These are phyloP conservation scores for Phylloporus sp. DNA, from an alignment of 768 basidiomycete species.

Conservation along the genomic window DNA sequence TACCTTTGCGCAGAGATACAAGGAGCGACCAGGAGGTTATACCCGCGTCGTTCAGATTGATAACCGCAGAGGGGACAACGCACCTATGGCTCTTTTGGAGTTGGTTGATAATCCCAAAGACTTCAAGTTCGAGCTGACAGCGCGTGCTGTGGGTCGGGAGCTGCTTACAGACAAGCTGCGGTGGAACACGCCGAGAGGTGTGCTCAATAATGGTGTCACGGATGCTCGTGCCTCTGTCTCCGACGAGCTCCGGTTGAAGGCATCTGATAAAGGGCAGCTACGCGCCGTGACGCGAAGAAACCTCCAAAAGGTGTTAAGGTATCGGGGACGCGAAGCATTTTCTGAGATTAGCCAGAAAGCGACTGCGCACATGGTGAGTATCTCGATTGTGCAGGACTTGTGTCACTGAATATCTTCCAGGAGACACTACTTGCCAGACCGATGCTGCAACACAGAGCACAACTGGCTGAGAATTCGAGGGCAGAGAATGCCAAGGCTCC, in stretches of 20 bases:
- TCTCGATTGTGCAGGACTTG: not conserved
- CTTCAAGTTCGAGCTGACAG: constrained; percentile 82
- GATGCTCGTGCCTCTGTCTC: constrained; percentile 44
- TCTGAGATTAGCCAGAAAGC: constrained; percentile 51
- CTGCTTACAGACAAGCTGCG: constrained; percentile 54
- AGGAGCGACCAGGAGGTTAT: constrained; percentile 83
- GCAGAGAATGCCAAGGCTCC: constrained; percentile 24
- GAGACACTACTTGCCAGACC: constrained; percentile 67
- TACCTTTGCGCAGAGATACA: constrained; percentile 76
- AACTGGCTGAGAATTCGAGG: constrained; percentile 33
- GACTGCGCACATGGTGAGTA: constrained; percentile 60
- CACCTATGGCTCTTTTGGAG: constrained; percentile 86
- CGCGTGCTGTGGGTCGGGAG: constrained; percentile 85
- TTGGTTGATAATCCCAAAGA: constrained; percentile 94
- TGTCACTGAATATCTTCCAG: constrained; percentile 33
- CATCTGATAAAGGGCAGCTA: constrained; percentile 39
- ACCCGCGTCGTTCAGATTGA: constrained; percentile 92
- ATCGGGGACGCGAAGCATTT: constrained; percentile 44
- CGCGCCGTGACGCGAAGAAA: constrained; percentile 70
- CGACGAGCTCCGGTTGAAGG: constrained; percentile 40
- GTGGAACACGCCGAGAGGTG: constrained; percentile 36
- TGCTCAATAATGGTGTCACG: constrained; percentile 49
- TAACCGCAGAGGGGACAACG: constrained; percentile 87
- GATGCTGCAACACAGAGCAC: constrained; percentile 42
- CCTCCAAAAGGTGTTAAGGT: constrained; percentile 67